Base-by-base conservation (phyloP, 1,139 yeast species). In the Sugiyamaella neomexicana region DNA sequence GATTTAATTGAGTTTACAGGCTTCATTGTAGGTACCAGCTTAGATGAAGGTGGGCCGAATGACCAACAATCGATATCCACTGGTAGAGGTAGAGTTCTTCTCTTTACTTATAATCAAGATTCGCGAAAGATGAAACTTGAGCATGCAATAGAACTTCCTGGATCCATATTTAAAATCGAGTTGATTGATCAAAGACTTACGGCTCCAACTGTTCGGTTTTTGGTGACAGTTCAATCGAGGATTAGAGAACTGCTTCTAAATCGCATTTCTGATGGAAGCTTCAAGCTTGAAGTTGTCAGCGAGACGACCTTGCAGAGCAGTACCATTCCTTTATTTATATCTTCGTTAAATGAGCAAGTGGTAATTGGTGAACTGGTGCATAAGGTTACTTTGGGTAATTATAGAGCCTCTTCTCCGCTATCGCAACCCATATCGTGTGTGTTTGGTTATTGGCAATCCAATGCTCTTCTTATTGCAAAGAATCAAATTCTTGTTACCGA, bases 281-380 rank as follows among this genome's bases (percentile, higher is more conserved):
- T 52, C 51, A 38, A 25, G n/a, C 45, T 52, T 9, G 51, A 52
- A 12, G 15, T 46, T 12, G 16, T 40, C 13, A 34, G 17, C 31
- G 51, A 37, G 12, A 40, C 43, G 7, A 38, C 48, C 15, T 23
- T 46, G 25, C 34, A 46, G n/a, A 34, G 51, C 13, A 20, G 46
- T 13, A 36, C 54, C 2, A 37, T 37, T 17, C 54, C 54, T 4
- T n/a, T 52, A 31, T 45, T 41, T 16, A 40, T 52, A 13, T 52
- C 54, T 2, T 45, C 54, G 8, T 39, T 39, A 13, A 25, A 42
- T 12, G 37, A 52, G 15, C 38, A 27, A n/a, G 54, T 52, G 47
- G 51, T 37, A 1, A 51, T 52, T 46, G 54, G 54, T 15, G 50
- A 52, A 25, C 27, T 52, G 25, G 13, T 41, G 5, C 51, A 39